Evolutionary conservation across 2,329 filamentous ascomycete genomes (phyloP).

Genomic region (Pseudogymnoascus sp.): DNA sequence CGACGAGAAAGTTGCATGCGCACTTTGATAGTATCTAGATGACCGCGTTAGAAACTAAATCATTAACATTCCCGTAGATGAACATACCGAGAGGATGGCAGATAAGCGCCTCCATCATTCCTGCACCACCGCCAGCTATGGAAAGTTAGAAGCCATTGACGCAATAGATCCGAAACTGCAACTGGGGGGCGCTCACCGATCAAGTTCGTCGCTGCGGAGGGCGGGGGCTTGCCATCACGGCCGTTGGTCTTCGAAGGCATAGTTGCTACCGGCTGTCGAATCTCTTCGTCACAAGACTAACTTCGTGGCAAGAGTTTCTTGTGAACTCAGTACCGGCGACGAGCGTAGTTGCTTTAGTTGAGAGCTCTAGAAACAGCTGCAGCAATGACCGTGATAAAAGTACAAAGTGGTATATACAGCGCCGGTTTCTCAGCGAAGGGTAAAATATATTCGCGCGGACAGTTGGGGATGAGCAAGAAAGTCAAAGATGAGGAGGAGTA

Average conservation of each 20-base stretch:
- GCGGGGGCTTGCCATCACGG: conserved; percentile 59
- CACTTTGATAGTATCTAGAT: conserved; percentile 87
- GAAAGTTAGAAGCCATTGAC: conserved; percentile 11
- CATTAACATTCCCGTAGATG: background rate
- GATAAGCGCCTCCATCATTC: conserved; percentile 97
- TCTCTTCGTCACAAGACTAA: conserved; percentile 3
- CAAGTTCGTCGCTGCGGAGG: conserved; percentile 80
- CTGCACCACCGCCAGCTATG: conserved; percentile 85
- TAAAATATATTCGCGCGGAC: background rate
- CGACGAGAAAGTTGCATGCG: conserved; percentile 96
- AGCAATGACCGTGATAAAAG: background rate
- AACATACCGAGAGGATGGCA: conserved; percentile 82
- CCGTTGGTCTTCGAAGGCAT: conserved; percentile 55
- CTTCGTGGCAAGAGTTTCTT: background rate
- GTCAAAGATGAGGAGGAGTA: conserved; percentile 1
- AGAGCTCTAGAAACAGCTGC: background rate
- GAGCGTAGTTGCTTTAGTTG: background rate
- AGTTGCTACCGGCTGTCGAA: background rate
- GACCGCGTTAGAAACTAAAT: conserved; percentile 17
- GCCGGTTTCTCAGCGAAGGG: conserved; percentile 5
- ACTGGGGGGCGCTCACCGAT: conserved; percentile 60
- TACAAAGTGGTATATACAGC: conserved; percentile 8
- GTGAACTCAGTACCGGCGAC: background rate
- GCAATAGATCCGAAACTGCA: conserved; percentile 11
- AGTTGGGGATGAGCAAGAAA: conserved; percentile 7